Conservation (phyloP, 192 early-diverging fungal genomes). For the Backusella mclennaniae region DNA sequence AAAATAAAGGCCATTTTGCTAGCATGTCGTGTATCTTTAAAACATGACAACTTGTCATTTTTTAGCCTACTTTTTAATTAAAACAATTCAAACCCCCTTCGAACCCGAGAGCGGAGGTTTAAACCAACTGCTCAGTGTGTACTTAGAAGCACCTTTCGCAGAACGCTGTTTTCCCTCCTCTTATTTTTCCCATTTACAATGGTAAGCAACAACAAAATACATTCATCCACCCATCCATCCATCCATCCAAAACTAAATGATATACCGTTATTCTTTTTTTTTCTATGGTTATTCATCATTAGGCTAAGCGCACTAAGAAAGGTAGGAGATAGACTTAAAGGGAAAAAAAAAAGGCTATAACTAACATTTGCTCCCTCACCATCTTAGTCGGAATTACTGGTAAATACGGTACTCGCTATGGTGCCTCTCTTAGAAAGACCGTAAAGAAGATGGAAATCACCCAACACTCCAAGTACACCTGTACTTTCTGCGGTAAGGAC, state of each 20-base stretch:
- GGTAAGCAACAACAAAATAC: slow-evolving; percentile 7
- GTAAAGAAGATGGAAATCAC: slow-evolving; percentile 98
- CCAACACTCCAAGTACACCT: slow-evolving; percentile 98
- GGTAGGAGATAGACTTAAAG: background rate
- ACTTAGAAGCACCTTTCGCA: background rate
- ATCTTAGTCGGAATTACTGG: slow-evolving; percentile 87
- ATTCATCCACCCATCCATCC: slow-evolving; percentile 31
- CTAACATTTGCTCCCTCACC: too few species aligned
- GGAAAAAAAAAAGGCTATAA: too few species aligned
- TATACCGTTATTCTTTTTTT: background rate
- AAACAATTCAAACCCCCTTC: background rate
- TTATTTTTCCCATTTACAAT: slow-evolving; percentile 17
- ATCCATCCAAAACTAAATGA: slow-evolving; percentile 1
- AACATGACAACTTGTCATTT: background rate
- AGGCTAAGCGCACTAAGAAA: slow-evolving; percentile 97
- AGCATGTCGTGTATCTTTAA: background rate
- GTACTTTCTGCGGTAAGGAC: slow-evolving; percentile 99
- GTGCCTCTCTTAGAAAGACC: slow-evolving; percentile 97
- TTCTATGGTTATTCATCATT: background rate
- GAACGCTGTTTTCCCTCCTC: slow-evolving; percentile 10
- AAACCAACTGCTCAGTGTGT: background rate
- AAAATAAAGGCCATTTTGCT: background rate
- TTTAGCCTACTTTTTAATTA: background rate
- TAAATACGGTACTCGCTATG: slow-evolving; percentile 99
- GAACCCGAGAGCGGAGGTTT: background rate